Conservation (phyloP, 495 filamentous ascomycete species). For the Bacidia gigantensis region DNA sequence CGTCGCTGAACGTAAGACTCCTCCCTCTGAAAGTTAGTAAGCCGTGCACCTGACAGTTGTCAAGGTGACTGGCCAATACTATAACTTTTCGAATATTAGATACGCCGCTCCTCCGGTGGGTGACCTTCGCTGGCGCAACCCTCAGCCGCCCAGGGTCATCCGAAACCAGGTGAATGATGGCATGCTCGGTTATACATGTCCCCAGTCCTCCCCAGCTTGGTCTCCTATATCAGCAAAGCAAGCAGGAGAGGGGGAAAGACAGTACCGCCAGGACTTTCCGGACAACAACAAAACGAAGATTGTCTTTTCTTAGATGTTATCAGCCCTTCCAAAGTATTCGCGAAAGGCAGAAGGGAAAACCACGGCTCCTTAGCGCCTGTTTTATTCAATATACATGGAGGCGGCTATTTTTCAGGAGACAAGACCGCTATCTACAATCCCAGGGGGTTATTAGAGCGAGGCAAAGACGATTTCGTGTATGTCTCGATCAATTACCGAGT, state of each 20-base stretch:
- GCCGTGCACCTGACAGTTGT: not conserved
- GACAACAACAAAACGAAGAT: conserved; percentile 32
- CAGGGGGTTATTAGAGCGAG: conserved; percentile 30
- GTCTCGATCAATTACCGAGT: conserved; percentile 48
- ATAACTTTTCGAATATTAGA: conserved; percentile 45
- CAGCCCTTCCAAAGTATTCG: conserved; percentile 29
- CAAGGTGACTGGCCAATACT: conserved; percentile 15
- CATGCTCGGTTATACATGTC: conserved; percentile 31
- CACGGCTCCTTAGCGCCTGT: conserved; percentile 33
- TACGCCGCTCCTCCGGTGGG: conserved; percentile 43
- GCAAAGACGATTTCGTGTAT: conserved; percentile 35
- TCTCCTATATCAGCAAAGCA: not conserved
- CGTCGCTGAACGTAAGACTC: not conserved
- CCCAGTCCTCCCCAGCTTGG: conserved; percentile 28
- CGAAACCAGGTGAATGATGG: conserved; percentile 30
- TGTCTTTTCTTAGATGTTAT: conserved; percentile 43
- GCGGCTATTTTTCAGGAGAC: conserved; percentile 35
- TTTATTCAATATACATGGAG: conserved; percentile 45
- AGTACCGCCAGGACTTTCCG: conserved; percentile 22
- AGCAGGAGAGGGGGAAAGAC: conserved; percentile 8
- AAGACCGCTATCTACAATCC: conserved; percentile 30
- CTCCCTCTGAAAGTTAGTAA: not conserved
- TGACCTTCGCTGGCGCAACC: conserved; percentile 33
- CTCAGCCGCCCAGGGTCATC: conserved; percentile 17
- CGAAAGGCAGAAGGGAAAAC: not conserved